These are phyloP conservation scores for Ogataea pilisensis DNA, from an alignment of 805 yeast species.

Conservation along the genomic window DNA sequence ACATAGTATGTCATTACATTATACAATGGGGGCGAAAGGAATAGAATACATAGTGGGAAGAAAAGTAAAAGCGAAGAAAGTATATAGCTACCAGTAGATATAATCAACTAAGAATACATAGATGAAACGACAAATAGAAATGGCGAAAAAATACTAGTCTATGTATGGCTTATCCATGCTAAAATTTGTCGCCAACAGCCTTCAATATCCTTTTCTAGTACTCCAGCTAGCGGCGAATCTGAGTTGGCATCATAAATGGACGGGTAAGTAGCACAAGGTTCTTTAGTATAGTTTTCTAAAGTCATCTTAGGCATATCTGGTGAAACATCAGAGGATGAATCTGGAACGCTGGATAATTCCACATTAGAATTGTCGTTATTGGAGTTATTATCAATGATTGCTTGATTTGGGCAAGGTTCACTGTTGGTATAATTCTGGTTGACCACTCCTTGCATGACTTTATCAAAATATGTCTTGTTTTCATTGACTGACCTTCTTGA, in stretches of 20 bases:
- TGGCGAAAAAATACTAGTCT: neutral
- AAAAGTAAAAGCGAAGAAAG: too few species aligned
- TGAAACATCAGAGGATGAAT: neutral
- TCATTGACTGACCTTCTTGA: constrained; percentile 1
- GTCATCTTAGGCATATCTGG: neutral
- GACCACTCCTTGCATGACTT: constrained; percentile 5
- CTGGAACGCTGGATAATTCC: neutral
- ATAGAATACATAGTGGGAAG: too few species aligned
- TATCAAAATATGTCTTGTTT: constrained; percentile 12
- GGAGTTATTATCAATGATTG: neutral
- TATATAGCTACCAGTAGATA: neutral
- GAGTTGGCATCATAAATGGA: neutral
- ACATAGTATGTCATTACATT: too few species aligned
- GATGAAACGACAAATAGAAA: neutral
- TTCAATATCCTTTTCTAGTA: constrained; percentile 2
- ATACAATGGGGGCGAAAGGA: too few species aligned
- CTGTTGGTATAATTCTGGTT: neutral
- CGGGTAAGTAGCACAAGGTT: neutral
- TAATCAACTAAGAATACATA: neutral
- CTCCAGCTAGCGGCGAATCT: neutral
- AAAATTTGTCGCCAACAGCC: constrained; percentile 6
- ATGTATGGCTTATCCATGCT: constrained; percentile 5
- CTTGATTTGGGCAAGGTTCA: neutral
- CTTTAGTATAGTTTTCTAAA: neutral
- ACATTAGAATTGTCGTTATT: neutral